Evolutionary conservation across 2,329 filamentous ascomycete species (phyloP), one percentile per base, ranked within the genome.

Genomic region (Aspergillus intermedius): DNA sequence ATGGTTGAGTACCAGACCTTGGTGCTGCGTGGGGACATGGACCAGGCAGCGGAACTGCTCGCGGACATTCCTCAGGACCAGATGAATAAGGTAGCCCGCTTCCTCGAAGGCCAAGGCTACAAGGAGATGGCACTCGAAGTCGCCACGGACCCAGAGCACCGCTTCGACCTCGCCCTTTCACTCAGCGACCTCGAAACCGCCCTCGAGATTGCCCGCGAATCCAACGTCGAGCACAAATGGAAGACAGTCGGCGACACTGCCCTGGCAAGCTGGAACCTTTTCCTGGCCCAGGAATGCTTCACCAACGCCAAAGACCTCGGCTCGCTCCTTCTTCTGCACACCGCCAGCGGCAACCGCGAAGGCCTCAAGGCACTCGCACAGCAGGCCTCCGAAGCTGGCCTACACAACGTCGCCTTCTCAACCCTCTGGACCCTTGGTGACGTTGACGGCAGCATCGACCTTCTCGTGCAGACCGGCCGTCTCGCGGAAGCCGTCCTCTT

Each of bases 1-100:
- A 91, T 98, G 32, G 83, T 98, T 22, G 91, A 97, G 68, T 98
- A 97, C 69, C 93, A 98, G 71, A 98, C 93, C 0, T 77, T 97
- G 40, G 91, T 98, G 12, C 82, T 98, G 15, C 87, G 93, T 49
- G 91, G 87, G 45, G 93, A 98, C 60, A 86, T 97, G 77, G 93
- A 97, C 55, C 82, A 88, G 12, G 93, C 93, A 0, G 84, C 86
- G 8, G 90, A 95, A 65, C 78, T 96, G 54, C 81, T 98, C 13
- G 77, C 82, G 4, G 86, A 86, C 17, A 91, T 98, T 34, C 90
- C 91, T 0, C 75, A 83, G n/a, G 88, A 95, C 55, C 90, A 98
- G 69, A 87, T 95, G 70, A 96, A 95, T 78, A 97, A 97, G 76
- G 94, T 98, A 60, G 93, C 93, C 3, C 85, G 93, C 19, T 98